phyloP scores from a whole-genome alignment of 441 rosid genomes.

The Omphalea diandra region DNA sequence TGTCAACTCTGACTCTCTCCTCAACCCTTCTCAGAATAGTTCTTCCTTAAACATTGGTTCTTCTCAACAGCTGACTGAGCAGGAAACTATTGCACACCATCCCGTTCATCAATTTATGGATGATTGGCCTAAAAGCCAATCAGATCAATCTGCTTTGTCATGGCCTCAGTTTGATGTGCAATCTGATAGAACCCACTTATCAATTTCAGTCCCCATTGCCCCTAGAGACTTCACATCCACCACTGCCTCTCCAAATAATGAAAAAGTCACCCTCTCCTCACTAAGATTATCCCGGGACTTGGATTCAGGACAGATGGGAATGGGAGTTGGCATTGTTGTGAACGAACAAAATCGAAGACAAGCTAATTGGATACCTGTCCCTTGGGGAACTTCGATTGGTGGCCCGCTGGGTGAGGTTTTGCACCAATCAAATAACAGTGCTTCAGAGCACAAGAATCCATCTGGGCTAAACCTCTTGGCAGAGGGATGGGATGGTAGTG shows the following conservation, averaged over 20 bases:
- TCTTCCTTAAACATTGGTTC: constrained; percentile 32
- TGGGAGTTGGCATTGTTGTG: constrained; percentile 37
- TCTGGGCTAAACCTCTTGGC: constrained; percentile 37
- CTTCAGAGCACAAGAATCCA: constrained; percentile 27
- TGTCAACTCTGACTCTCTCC: constrained; percentile 39
- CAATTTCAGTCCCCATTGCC: constrained; percentile 48
- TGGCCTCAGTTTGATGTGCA: constrained; percentile 47
- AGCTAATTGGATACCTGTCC: constrained; percentile 59
- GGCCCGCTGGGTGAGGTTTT: constrained; percentile 86
- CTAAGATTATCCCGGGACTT: constrained; percentile 50
- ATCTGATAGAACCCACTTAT: constrained; percentile 51
- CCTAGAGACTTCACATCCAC: constrained; percentile 44
- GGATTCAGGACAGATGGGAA: constrained; percentile 48
- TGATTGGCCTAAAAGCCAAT: constrained; percentile 50
- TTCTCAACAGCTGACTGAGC: constrained; percentile 26
- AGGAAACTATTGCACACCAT: constrained; percentile 37
- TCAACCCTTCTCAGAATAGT: constrained; percentile 37
- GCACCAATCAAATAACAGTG: constrained; percentile 34
- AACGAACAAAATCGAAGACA: constrained; percentile 43
- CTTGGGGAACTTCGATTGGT: constrained; percentile 75
- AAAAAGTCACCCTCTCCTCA: constrained; percentile 40
- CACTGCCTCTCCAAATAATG: constrained; percentile 48
- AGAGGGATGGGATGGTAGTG: constrained; percentile 52
- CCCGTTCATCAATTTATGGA: constrained; percentile 58
- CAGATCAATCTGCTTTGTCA: constrained; percentile 35